phyloP scores from a whole-genome alignment of 2,329 filamentous ascomycete species.

The Sporothrix variecibatus region DNA sequence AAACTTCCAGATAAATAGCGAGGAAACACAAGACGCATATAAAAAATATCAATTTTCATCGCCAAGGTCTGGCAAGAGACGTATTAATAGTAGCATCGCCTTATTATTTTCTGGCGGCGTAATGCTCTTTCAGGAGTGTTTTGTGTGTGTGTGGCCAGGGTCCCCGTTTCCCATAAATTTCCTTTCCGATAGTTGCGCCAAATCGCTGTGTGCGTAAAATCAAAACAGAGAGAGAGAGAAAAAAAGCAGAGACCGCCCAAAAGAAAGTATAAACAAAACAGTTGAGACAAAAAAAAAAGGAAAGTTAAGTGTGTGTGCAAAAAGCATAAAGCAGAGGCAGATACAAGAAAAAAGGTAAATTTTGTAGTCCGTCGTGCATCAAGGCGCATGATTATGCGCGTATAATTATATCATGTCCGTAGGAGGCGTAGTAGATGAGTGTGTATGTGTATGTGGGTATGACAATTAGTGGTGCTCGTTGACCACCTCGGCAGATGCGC shows the following conservation, averaged over 20 bases:
- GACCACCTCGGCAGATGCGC: conserved; percentile 59
- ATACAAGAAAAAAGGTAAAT: neutral
- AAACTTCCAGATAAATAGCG: neutral
- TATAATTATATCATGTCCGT: neutral
- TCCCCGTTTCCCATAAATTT: neutral
- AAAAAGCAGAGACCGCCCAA: neutral
- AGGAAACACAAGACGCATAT: too few species aligned
- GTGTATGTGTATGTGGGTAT: neutral
- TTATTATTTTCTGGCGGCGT: neutral
- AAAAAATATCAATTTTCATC: neutral
- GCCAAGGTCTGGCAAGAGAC: neutral
- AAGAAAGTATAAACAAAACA: conserved; percentile 6
- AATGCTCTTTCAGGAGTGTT: neutral
- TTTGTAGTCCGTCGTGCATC: neutral
- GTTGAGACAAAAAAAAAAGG: neutral
- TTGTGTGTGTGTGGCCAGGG: neutral
- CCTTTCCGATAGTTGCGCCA: conserved; percentile 23
- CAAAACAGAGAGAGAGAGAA: conserved; percentile 5
- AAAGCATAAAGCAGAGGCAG: neutral
- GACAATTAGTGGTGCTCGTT: conserved; percentile 33
- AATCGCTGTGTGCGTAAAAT: conserved; percentile 18
- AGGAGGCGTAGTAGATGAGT: neutral
- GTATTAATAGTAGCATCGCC: conserved; percentile 3
- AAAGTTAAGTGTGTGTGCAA: neutral
- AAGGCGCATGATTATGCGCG: neutral